Percentiles rank a stretch among this genome's conserved stretches.
Evolutionary conservation across 352 stramenopile genomes (phyloP).

Genomic region (Thalassiosira livingstoniorum): DNA sequence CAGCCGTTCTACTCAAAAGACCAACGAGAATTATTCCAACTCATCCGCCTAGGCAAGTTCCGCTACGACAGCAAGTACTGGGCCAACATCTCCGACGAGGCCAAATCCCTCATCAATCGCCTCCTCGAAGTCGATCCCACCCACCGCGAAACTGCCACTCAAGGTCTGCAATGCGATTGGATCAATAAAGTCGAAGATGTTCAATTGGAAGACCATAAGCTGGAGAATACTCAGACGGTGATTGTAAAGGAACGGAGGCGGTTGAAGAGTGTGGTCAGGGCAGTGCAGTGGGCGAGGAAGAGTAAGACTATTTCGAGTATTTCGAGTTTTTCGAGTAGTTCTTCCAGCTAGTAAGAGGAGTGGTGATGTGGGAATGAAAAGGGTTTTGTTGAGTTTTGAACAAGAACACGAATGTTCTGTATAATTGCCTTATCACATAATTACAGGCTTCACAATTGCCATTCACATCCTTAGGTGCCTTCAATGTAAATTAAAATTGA

Average conservation of each 20-base stretch:
- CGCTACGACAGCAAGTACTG: constrained; percentile 90
- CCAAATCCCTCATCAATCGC: constrained; percentile 93
- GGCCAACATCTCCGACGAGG: constrained; percentile 90
- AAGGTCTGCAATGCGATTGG: constrained; percentile 80
- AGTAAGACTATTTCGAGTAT: too few relatives aligned
- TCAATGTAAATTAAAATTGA: too few relatives aligned
- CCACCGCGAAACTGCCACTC: constrained; percentile 88
- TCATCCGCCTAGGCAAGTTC: constrained; percentile 69
- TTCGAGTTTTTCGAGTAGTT: too few relatives aligned
- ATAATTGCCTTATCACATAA: too few relatives aligned
- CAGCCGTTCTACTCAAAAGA: constrained; percentile 62
- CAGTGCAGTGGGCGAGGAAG: constrained; percentile 21
- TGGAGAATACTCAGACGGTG: constrained; percentile 11
- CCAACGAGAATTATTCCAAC: constrained; percentile 68
- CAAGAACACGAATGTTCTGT: too few relatives aligned
- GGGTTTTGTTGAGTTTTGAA: too few relatives aligned
- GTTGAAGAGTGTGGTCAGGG: constrained; percentile 13
- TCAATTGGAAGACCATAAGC: constrained; percentile 14
- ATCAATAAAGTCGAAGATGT: constrained; percentile 51
- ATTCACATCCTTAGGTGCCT: too few relatives aligned
- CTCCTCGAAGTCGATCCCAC: constrained; percentile 93
- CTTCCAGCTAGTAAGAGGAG: too few relatives aligned
- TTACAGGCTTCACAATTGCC: too few relatives aligned
- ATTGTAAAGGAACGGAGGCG: constrained; percentile 10
- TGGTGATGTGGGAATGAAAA: too few relatives aligned